Evolutionary conservation across 805 yeast species (phyloP).

Genomic region (Monosporozyma aquatica): DNA sequence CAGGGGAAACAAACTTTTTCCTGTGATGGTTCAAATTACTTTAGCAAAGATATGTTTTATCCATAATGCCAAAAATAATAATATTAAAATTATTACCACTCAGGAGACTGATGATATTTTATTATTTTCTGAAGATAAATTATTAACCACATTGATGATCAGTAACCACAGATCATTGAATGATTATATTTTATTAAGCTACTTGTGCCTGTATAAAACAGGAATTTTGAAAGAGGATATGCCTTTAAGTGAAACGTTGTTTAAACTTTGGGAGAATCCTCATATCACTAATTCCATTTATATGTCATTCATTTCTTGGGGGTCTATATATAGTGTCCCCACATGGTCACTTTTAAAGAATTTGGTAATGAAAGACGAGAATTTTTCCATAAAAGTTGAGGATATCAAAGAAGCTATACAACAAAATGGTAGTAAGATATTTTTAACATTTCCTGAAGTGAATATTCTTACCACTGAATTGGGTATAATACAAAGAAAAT

Average conservation of each 20-base stretch:
- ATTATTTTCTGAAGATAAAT: slow-evolving; percentile 6
- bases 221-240: slow-evolving; percentile 5
- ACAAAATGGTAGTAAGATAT: slow-evolving; percentile 40
- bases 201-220: slow-evolving; percentile 21
- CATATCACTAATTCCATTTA: slow-evolving; percentile 4
- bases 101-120: slow-evolving; percentile 18
- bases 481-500: slow-evolving; percentile 39
- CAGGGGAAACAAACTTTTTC: slow-evolving; percentile 7
- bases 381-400: slow-evolving; percentile 39
- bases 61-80: slow-evolving; percentile 10
- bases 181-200: slow-evolving; percentile 51
- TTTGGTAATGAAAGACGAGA: slow-evolving; percentile 54
- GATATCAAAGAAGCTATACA: slow-evolving; percentile 16
- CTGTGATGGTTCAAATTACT: slow-evolving; percentile 13
- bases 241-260: slow-evolving; percentile 7
- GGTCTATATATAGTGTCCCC: slow-evolving; percentile 53
- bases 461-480: slow-evolving; percentile 51
- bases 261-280: slow-evolving; percentile 7
- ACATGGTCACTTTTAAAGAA: slow-evolving; percentile 38
- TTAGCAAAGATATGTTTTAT: slow-evolving; percentile 14
- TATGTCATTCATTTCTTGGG: slow-evolving; percentile 66
- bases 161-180: slow-evolving; percentile 59
- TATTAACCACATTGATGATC: slow-evolving; percentile 17
- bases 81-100: slow-evolving; percentile 18
- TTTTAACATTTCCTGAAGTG: slow-evolving; percentile 79